Evolutionary conservation across 257 asterid species (phyloP).

Genomic region (Solanum chmielewskii): DNA sequence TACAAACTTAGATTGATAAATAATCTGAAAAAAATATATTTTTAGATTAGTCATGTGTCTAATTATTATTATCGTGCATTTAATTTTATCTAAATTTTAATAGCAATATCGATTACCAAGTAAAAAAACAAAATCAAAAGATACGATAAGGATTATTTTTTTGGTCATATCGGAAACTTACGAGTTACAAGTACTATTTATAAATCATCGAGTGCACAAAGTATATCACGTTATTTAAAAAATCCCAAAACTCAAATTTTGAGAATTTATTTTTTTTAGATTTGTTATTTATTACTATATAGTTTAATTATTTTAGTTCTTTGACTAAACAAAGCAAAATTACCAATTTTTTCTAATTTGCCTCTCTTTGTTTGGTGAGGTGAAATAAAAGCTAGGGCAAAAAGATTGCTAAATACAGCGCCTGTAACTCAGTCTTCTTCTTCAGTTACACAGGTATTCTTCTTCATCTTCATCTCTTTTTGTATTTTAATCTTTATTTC

Average conservation of each 20-base stretch:
- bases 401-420: neutral
- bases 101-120: too few species aligned
- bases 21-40: too few species aligned
- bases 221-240: neutral
- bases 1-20: neutral
- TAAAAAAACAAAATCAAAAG: too few species aligned
- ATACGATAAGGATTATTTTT: too few species aligned
- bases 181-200: too few species aligned
- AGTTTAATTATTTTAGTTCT: neutral
- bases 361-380: neutral
- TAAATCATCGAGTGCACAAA: too few species aligned
- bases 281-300: neutral
- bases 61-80: too few species aligned
- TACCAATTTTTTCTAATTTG: neutral
- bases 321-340: neutral
- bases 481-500: neutral
- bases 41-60: neutral
- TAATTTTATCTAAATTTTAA: too few species aligned
- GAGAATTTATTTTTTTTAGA: neutral
- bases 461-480: neutral
- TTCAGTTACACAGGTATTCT: neutral
- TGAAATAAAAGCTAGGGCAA: neutral
- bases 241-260: neutral
- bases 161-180: neutral
- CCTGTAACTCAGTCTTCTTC: neutral